A percentile compares a stretch with the other conserved stretches of the same genome.
Evolutionary conservation across 2,329 filamentous ascomycete genomes (phyloP).

Genomic region (Fusarium burgessii): DNA sequence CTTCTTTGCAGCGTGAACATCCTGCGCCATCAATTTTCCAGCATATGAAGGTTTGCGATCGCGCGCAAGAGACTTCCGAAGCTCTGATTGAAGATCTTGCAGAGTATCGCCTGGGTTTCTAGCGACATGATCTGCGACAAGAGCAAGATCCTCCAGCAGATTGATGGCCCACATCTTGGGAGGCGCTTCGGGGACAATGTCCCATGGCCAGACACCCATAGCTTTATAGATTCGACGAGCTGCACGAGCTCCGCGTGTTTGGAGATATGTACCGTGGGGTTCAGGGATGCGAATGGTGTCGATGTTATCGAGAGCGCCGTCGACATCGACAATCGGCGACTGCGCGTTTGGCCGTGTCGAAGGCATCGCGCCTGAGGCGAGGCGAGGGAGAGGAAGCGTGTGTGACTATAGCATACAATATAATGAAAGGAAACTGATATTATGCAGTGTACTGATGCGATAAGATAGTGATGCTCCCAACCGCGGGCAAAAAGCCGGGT

Average conservation of each 20-base stretch:
- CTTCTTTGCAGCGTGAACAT: slow-evolving; percentile 47
- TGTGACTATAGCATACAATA: slow-evolving; percentile 31
- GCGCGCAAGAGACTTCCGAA: slow-evolving; percentile 46
- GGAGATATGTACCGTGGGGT: slow-evolving; percentile 42
- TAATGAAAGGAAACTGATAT: neutral
- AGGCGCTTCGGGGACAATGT: slow-evolving; percentile 47
- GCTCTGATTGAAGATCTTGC: slow-evolving; percentile 45
- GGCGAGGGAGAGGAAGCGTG: slow-evolving; percentile 3
- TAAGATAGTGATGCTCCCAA: slow-evolving; percentile 28
- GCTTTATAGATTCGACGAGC: slow-evolving; percentile 45
- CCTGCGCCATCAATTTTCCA: slow-evolving; percentile 47
- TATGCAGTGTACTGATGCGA: neutral
- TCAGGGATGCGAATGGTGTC: slow-evolving; percentile 45
- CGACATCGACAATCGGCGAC: slow-evolving; percentile 36
- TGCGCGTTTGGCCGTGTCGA: slow-evolving; percentile 41
- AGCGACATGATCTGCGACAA: slow-evolving; percentile 47
- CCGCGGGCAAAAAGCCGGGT: slow-evolving; percentile 41
- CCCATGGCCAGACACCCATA: slow-evolving; percentile 48
- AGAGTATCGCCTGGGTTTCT: slow-evolving; percentile 42
- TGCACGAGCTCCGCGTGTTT: slow-evolving; percentile 45
- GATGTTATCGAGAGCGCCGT: slow-evolving; percentile 39
- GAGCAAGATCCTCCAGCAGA: slow-evolving; percentile 46
- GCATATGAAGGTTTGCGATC: slow-evolving; percentile 48
- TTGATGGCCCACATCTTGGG: slow-evolving; percentile 49
- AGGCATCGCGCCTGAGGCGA: slow-evolving; percentile 39